Evolutionary conservation across 108 stramenopile species (phyloP), one percentile per base, ranked within the genome.

Genomic region (Cyclotella cryptica): DNA sequence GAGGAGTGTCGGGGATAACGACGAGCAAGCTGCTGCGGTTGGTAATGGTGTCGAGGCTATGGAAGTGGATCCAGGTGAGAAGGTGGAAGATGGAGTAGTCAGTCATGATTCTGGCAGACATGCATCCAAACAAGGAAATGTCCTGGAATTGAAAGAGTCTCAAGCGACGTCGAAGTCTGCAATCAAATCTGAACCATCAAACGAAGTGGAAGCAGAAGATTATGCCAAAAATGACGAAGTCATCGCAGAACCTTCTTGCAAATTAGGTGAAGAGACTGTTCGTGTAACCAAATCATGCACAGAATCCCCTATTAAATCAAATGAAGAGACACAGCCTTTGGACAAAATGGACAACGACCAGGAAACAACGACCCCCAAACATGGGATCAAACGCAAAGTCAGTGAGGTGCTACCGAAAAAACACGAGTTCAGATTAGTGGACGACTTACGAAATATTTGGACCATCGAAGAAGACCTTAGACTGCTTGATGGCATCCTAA

Each of bases 401-500:
- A 52, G 14, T 41, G 68, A 75, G 40, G 49, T 29, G 13, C 55
- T 63, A 61, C 0, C 29, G 51, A 39, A 64, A 41, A 53, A 66
- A 45, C n/a, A 57, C 13, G 58, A 58, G 22, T 78, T 77, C 51
- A n/a, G 71, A 29, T 49, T 84, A 17, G 15, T 69, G 11, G 86
- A 88, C 52, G 94, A 95, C 46, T 70, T 87, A 21, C 89, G 88
- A 70, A 65, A 70, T 55, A 39, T 85, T 12, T 96, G 96, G 96
- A 94, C 93, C 19, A 86, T 81, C 11, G 96, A 94, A 73, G 96
- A 96, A 78, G 96, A 96, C 70, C 73, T 96, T 58, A 78, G 93
- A 3, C 75, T 96, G 7, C 83, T 96, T 22, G 96, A 96, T 75
- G 93, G 85, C 53, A 96, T 96, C 57, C 63, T 79, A 15, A 87